Base-by-base conservation (phyloP, 2,329 filamentous ascomycete genomes). In the Aureobasidium sp. region DNA sequence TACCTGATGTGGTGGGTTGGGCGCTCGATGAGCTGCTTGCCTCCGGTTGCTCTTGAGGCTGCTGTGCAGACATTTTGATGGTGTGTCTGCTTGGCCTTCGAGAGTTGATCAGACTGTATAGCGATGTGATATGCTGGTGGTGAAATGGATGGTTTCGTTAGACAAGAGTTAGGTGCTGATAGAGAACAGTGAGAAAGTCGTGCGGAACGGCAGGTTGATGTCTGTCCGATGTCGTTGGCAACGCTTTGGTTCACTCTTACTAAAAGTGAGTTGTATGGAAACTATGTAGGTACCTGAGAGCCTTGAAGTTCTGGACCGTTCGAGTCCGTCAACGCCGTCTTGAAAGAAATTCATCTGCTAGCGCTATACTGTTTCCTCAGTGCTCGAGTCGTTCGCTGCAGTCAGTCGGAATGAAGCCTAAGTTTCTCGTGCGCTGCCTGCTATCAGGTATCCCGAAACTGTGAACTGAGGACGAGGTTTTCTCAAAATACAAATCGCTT, bases 21-120 rank as follows among this genome's bases (percentile, higher is more conserved):
- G 58, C 32, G 47, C 45, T 51, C 1, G 58, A 60, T 5, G 47
- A 51, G 58, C 58, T 37, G 47, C 58, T 50, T 11, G 58, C 45
- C 27, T 51, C 39, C 2, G 54, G 42, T 25, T 58, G 41, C 8
- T 44, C 44, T 42, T 59, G 55, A 5, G 37, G 30, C 13, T 58
- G 54, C 39, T 44, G 37, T 58, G 54, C 54, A 29, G 54, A 58
- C 54, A 58, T 58, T 6, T 27, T 57, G 30, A 21, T 32, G 5
- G 27, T 54, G 21, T 39, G 34, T 16, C 30, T 32, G 4, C 16
- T 6, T 29, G 34, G 10, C 9, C 5, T n/a, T 3, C 5, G 25
- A n/a, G 34, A 14, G n/a, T 16, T 21, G 14, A 11, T 25, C 6
- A 8, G 25, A 11, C 13, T 14, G 21, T 27, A 39, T 53, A 37